Percentiles rank a stretch among this genome's conserved stretches.
These are phyloP conservation scores for Podaxis mareebaensis DNA, from an alignment of 768 basidiomycete species.

Conservation along the genomic window DNA sequence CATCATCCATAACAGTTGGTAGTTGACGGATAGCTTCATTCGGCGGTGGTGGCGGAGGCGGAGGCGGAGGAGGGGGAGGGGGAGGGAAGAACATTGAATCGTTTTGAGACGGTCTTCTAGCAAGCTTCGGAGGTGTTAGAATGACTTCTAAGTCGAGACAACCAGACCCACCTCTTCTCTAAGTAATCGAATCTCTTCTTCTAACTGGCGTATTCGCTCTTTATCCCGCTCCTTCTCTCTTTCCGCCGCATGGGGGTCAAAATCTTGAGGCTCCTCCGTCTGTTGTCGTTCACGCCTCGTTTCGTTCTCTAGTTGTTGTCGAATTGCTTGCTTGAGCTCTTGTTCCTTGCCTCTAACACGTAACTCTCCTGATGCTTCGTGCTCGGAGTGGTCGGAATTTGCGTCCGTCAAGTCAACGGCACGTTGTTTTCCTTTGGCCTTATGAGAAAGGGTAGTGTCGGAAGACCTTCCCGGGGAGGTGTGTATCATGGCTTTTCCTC, in stretches of 20 bases:
- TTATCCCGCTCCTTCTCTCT: conserved; percentile 57
- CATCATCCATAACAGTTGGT: conserved; percentile 30
- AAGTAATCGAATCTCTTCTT: conserved; percentile 62
- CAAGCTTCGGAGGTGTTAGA: conserved; percentile 39
- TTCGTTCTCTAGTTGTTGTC: conserved; percentile 49
- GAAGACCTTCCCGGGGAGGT: not conserved
- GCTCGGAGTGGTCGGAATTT: conserved; percentile 18
- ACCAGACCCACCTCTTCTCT: conserved; percentile 51
- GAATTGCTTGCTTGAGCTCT: conserved; percentile 58
- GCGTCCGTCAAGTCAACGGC: conserved; percentile 27
- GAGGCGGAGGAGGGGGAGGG: conserved; percentile 47
- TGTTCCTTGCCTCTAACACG: conserved; percentile 60
- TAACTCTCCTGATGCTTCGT: conserved; percentile 44
- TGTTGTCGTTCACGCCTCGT: conserved; percentile 35
- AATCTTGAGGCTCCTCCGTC: conserved; percentile 21
- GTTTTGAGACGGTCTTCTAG: conserved; percentile 33
- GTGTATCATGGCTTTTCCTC: conserved; percentile 22
- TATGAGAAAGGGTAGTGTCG: conserved; percentile 7
- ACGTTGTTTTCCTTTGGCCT: conserved; percentile 49
- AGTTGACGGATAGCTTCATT: conserved; percentile 34
- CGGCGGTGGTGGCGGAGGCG: conserved; percentile 44
- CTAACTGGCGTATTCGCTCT: conserved; percentile 60
- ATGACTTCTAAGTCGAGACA: not conserved
- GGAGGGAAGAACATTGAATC: conserved; percentile 27
- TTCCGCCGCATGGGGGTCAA: conserved; percentile 28